Conservation (phyloP, 2,329 filamentous ascomycete genomes). For the Talaromyces sp. region DNA sequence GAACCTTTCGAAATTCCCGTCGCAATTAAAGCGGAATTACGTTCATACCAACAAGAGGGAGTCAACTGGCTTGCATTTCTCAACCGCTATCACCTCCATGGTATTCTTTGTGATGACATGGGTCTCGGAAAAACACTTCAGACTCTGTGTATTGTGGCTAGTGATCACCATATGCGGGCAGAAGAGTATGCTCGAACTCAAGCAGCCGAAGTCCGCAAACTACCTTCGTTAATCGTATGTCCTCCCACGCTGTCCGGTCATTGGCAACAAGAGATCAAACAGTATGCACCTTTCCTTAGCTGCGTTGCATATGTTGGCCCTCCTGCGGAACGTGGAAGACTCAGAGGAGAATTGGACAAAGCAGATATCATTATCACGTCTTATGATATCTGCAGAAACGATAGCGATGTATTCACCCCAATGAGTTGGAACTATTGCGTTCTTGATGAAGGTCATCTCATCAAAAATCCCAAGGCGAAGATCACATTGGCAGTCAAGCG, state of each 20-base stretch:
- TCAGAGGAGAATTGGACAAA: constrained; percentile 63
- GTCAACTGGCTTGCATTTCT: constrained; percentile 99
- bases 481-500: constrained; percentile 89
- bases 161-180: constrained; percentile 88
- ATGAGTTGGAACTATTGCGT: constrained; percentile 97
- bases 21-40: constrained; percentile 91
- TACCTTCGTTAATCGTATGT: constrained; percentile 92
- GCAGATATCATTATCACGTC: constrained; percentile 96
- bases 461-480: constrained; percentile 98
- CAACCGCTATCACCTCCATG: constrained; percentile 95
- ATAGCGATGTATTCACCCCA: constrained; percentile 74
- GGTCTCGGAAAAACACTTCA: constrained; percentile 96
- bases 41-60: constrained; percentile 96
- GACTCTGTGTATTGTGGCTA: constrained; percentile 95
- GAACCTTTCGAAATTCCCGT: constrained; percentile 91
- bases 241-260: constrained; percentile 94
- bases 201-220: constrained; percentile 66
- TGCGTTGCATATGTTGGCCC: constrained; percentile 89
- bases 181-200: constrained; percentile 83
- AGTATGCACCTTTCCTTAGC: constrained; percentile 88
- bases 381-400: constrained; percentile 96
- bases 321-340: constrained; percentile 68
- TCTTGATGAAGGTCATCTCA: constrained; percentile 92
- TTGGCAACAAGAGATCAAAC: constrained; percentile 96
- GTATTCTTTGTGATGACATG: constrained; percentile 99